Base-by-base conservation (phyloP, 1,284 basidiomycete species). In the Pseudomicrostroma phylloplanum region DNA sequence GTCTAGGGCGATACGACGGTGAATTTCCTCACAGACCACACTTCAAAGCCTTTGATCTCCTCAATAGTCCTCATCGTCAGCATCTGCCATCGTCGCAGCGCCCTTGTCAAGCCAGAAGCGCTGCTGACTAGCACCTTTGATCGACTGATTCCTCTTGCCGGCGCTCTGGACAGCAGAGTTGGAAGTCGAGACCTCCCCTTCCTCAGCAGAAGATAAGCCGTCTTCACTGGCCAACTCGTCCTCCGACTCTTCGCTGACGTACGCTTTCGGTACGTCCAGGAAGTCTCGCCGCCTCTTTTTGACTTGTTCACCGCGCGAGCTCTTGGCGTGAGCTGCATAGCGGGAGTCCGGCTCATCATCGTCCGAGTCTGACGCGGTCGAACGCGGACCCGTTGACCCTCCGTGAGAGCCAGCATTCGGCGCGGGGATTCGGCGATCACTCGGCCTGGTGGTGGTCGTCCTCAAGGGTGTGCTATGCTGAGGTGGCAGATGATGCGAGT, bases 321-420 rank as follows among this genome's bases (percentile, higher is more conserved):
- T 54, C 4, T 11, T 48, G 6, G n/a, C 23, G 4, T 23, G 17
- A 12, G 46, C 46, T n/a, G 61, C 43, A 46, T 63, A 63, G 19
- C 59, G 26, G 8, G 59, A 55, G 8, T 61, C 59, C 41, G 6
- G 13, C 36, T 55, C 59, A 17, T 53, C 59, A 49, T 56, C 59
- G 21, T 15, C 59, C 21, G 56, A 49, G 21, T 36, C 58, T 2
- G 56, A 8, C 15, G 23, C 51, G 26, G 25, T 9, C 36, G 39
- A n/a, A 2, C 19, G 13, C 17, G 21, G 17, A 13, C 57, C 40
- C 30, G 9, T 9, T 9, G 30, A 36, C 30, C 30, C 30, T 3
- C 30, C 4, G 9, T 9, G 4, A 36, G 30, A 9, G 30, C 30
- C 30, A 36, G 30, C 30, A 36, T 3, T 36, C 30, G 30, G 9